Percentiles rank a stretch among this genome's conserved stretches.
Evolutionary conservation across 805 yeast species (phyloP).

Genomic region (Maudiozyma serrabonitensis): DNA sequence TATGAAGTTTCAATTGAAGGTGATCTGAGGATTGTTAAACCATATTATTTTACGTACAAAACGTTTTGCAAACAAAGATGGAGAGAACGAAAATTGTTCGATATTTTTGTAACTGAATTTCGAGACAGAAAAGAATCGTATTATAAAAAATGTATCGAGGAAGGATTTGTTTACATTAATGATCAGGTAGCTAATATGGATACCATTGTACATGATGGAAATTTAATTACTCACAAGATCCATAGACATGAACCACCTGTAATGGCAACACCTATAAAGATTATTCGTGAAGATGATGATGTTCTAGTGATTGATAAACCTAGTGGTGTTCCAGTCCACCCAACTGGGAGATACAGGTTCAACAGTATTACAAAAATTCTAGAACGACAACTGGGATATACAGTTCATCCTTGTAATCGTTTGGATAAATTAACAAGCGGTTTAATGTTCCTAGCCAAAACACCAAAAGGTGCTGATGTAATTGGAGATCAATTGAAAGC

Average conservation of each 20-base stretch:
- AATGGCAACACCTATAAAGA: slow-evolving; percentile 42
- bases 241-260: slow-evolving; percentile 92
- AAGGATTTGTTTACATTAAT: slow-evolving; percentile 68
- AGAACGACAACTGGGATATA: slow-evolving; percentile 55
- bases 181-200: slow-evolving; percentile 53
- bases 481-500: slow-evolving; percentile 66
- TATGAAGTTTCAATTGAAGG: slow-evolving; percentile 52
- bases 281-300: slow-evolving; percentile 64
- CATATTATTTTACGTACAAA: slow-evolving; percentile 80
- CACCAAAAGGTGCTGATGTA: slow-evolving; percentile 63
- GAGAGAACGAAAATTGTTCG: slow-evolving; percentile 75
- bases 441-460: slow-evolving; percentile 79
- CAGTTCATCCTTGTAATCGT: slow-evolving; percentile 80
- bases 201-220: slow-evolving; percentile 67
- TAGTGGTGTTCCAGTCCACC: slow-evolving; percentile 90
- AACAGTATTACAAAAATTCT: slow-evolving; percentile 67
- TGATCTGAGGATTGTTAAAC: slow-evolving; percentile 59
- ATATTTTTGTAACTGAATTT: slow-evolving; percentile 74
- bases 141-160: slow-evolving; percentile 43
- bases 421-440: slow-evolving; percentile 88
- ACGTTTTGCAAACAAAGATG: slow-evolving; percentile 87
- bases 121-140: slow-evolving; percentile 63
- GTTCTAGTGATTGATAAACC: slow-evolving; percentile 85
- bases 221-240: slow-evolving; percentile 61
- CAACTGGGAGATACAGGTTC: slow-evolving; percentile 76